phyloP scores from a whole-genome alignment of 352 stramenopile species.

The Pythium diclinum region DNA sequence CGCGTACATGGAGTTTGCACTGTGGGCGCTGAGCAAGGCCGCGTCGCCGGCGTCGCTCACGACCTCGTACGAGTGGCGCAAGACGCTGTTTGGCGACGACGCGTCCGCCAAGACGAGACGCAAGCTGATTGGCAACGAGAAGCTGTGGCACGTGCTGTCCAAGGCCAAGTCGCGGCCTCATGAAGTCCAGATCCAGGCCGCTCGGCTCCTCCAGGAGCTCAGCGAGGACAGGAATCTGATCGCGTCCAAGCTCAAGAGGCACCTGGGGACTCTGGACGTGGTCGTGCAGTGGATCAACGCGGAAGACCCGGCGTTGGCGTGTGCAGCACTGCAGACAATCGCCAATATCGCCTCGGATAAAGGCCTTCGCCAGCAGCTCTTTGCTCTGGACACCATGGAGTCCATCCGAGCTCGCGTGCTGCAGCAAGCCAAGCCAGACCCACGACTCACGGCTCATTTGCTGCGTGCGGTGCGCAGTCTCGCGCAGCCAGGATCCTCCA shows the following conservation, averaged over 20 bases:
- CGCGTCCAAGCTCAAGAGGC: constrained; percentile 27
- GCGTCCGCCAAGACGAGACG: constrained; percentile 40
- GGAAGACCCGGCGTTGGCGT: constrained; percentile 29
- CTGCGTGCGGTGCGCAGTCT: constrained; percentile 51
- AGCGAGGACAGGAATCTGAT: constrained; percentile 30
- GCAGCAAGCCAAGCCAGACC: constrained; percentile 27
- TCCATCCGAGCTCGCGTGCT: constrained; percentile 40
- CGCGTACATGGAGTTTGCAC: constrained; percentile 61
- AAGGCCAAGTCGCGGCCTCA: constrained; percentile 26
- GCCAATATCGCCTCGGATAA: constrained; percentile 39
- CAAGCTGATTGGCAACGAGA: constrained; percentile 49
- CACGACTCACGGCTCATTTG: constrained; percentile 46
- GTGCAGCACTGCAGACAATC: constrained; percentile 40
- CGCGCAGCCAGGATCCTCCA: constrained; percentile 22
- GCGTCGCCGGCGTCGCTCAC: constrained; percentile 36
- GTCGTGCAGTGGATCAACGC: constrained; percentile 52
- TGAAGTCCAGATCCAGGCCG: constrained; percentile 47
- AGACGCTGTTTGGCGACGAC: constrained; percentile 63
- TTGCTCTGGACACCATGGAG: constrained; percentile 40
- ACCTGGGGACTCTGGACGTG: constrained; percentile 26
- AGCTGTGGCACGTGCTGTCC: constrained; percentile 47
- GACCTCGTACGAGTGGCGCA: constrained; percentile 49
- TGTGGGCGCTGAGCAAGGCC: constrained; percentile 59
- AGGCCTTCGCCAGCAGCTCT: constrained; percentile 35
- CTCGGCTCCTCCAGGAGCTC: constrained; percentile 38